Evolutionary conservation across 140 eudicot species (phyloP), one percentile per base, ranked within the genome.

Genomic region (Artemisia princeps): DNA sequence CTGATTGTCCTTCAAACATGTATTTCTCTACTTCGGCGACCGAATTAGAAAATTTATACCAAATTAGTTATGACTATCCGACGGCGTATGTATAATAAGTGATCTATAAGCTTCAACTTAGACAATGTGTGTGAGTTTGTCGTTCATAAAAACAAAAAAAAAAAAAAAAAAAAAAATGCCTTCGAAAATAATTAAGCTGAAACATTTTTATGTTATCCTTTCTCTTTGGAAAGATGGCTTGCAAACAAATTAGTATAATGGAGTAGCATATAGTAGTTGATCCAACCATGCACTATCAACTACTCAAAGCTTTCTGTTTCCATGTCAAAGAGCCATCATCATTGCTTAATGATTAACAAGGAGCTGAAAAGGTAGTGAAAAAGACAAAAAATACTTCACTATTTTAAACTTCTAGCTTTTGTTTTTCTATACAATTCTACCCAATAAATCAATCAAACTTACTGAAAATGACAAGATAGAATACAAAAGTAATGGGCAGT

Each of bases 351-450:
- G 33, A 62, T 62, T 44, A 55, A 64, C 70, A 69, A 56, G 56
- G 46, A 57, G 19, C 57, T 46, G 9, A 37, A 68, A 40, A 44
- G 8, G 3, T 55, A 0, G 44, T 44, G 66, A 14, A 70, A 70
- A 70, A 23, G 20, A 58, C 67, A 58, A 42, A 59, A 58, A 7
- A 17, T 15, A 19, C 10, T 51, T 10, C 23, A 51, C 4, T 15
- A 60, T 37, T 50, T 3, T 28, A 56, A 66, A 58, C 14, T 13
- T 59, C 6, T 64, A 42, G 68, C 19, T 19, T 28, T 15, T 61
- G 76, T 71, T 50, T 71, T 50, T 73, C 60, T 19, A 73, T 24
- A 6, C 15, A 42, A 37, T 49, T 60, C 17, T 62, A 51, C 46
- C 54, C 22, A 56, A 2, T 61, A 62, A 9, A 62, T 42, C 69